Evolutionary conservation across 441 rosid genomes (phyloP), one percentile per base, ranked within the genome.

Genomic region (Pelargonium fulgidum): DNA sequence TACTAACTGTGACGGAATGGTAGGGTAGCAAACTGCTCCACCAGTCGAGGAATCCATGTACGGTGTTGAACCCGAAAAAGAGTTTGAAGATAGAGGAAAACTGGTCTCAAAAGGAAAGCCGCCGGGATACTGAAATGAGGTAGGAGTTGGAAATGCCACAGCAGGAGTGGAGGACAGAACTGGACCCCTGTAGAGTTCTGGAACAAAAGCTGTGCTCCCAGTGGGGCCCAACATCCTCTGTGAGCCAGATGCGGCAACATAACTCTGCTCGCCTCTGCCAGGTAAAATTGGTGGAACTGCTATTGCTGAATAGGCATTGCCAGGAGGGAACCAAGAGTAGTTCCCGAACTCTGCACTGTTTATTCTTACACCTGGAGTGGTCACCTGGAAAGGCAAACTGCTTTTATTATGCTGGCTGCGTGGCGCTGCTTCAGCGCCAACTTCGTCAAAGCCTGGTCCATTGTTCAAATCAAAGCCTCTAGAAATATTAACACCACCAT

Each of bases 81-180:
- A 22, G 59, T 65, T 68, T 2, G 79, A 70, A 0, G 87, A 70
- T 2, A 79, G 70, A 47, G 82, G 76, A 64, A 81, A 81, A 41
- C 45, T 81, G 76, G 78, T 61, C 19, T 73, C 85, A 68, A 73
- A 79, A 67, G 85, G 79, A 29, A 83, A 80, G 64, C 36, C 77
- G 64, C 36, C 77, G 2, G 85, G 66, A 66, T 81, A 79, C 29
- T 79, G 87, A 68, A 79, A 83, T 2, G 82, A 77, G n/a, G 79
- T 58, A 62, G 80, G 39, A 44, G 85, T 64, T 10, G 73, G 50
- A 67, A 71, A 81, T 0, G 83, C 71, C 24, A 81, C 72, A 1
- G 81, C 85, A 14, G 85, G 85, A 50, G 83, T 76, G 36, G 83
- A 79, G 19, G 87, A 71, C 36, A 81, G 61, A 39, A 81, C 79